phyloP scores from a whole-genome alignment of 202 grass and related monocot species.

The Bolboschoenoplectus hybrid region DNA sequence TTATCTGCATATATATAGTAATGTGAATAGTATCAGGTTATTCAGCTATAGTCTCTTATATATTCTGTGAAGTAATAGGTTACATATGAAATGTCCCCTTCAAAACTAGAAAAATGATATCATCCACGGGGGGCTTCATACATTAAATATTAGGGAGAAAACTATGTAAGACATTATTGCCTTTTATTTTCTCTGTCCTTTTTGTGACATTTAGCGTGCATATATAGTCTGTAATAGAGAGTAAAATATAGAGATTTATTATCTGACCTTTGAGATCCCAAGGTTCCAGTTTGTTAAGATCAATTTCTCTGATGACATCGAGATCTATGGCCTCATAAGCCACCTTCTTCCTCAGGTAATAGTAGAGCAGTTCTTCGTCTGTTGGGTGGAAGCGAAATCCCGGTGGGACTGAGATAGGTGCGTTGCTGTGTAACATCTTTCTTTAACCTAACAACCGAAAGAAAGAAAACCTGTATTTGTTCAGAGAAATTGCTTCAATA shows the following conservation, averaged over 20 bases:
- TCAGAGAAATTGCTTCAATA: neutral
- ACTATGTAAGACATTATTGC: neutral
- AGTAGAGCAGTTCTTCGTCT: conserved; percentile 84
- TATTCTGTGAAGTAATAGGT: conserved; percentile 9
- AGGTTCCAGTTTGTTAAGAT: conserved; percentile 95
- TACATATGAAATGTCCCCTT: neutral
- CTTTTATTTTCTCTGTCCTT: neutral
- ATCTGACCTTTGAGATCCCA: conserved; percentile 86
- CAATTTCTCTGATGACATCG: conserved; percentile 89
- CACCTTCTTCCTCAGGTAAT: conserved; percentile 96
- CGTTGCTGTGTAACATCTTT: conserved; percentile 55
- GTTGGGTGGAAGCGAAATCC: conserved; percentile 87
- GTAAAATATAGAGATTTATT: neutral
- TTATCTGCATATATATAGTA: conserved; percentile 60
- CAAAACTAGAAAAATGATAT: conserved; percentile 31
- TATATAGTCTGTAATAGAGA: neutral
- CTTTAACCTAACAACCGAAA: conserved; percentile 46
- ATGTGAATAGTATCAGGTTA: conserved; percentile 33
- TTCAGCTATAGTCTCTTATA: neutral
- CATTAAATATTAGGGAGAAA: neutral
- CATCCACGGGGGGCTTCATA: neutral
- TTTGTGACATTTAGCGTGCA: conserved; percentile 1
- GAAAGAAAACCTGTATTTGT: conserved; percentile 12
- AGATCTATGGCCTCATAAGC: conserved; percentile 90
- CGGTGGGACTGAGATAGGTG: conserved; percentile 64